phyloP scores from a whole-genome alignment of 352 stramenopile genomes.

The Aphanomyces astaci region DNA sequence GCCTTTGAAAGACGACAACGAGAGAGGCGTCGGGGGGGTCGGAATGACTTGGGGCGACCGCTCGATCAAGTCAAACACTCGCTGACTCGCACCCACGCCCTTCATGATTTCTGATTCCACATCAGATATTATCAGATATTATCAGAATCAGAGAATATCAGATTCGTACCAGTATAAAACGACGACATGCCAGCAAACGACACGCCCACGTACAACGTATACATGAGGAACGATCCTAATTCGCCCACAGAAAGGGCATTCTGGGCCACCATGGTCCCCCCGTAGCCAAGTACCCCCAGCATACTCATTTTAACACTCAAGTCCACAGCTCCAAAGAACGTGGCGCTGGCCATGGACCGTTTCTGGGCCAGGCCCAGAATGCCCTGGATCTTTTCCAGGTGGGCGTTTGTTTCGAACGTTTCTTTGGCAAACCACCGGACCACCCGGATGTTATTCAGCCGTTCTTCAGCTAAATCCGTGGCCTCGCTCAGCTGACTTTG shows the following conservation, averaged over 20 bases:
- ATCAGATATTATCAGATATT: no score
- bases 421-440: slow-evolving; percentile 88
- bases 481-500: slow-evolving; percentile 88
- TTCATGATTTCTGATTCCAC: slow-evolving; percentile 62
- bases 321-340: slow-evolving; percentile 80
- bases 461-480: slow-evolving; percentile 89
- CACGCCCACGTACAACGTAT: slow-evolving; percentile 88
- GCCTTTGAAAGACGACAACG: slow-evolving; percentile 36
- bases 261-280: slow-evolving; percentile 84
- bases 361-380: slow-evolving; percentile 58
- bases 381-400: slow-evolving; percentile 51
- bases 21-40: slow-evolving; percentile 29
- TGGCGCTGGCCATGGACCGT: slow-evolving; percentile 65
- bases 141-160: background rate
- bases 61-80: slow-evolving; percentile 89
- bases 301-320: slow-evolving; percentile 83
- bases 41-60: slow-evolving; percentile 49
- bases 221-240: slow-evolving; percentile 90
- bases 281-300: slow-evolving; percentile 87
- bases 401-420: slow-evolving; percentile 47
- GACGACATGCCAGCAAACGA: slow-evolving; percentile 84
- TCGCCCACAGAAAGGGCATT: slow-evolving; percentile 81
- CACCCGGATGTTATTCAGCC: slow-evolving; percentile 87
- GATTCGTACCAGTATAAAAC: slow-evolving; percentile 77
- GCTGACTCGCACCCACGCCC: slow-evolving; percentile 77